phyloP scores from a whole-genome alignment of 2,329 filamentous ascomycete genomes.

The Diaporthe ilicicola region DNA sequence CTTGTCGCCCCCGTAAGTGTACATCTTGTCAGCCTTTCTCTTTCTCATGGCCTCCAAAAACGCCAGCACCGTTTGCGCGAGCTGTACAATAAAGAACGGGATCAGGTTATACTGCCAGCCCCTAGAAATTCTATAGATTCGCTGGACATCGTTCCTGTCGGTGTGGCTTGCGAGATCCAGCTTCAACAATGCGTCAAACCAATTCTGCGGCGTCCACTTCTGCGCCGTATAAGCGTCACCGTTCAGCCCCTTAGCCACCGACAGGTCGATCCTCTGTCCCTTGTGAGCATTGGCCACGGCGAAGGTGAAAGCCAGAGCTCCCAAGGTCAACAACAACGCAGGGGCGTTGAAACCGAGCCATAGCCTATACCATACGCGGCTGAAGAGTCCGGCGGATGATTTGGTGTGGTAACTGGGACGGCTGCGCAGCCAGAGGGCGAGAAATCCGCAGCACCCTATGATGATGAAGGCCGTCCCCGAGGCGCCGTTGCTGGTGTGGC shows the following conservation, averaged over 20 bases:
- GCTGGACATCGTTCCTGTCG: conserved; percentile 10
- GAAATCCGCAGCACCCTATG: conserved; percentile 44
- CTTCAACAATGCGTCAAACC: conserved; percentile 46
- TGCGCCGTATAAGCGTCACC: conserved; percentile 41
- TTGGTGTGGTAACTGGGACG: conserved; percentile 37
- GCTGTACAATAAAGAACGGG: conserved; percentile 30
- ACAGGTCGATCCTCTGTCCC: conserved; percentile 44
- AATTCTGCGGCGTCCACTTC: conserved; percentile 50
- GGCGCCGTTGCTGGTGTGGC: conserved; percentile 52
- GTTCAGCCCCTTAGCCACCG: conserved; percentile 36
- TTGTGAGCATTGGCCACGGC: conserved; percentile 41
- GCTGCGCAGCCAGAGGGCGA: conserved; percentile 42
- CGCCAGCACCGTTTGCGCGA: conserved; percentile 26
- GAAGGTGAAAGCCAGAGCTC: conserved; percentile 49
- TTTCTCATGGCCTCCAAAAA: conserved; percentile 23
- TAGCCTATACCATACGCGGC: conserved; percentile 41
- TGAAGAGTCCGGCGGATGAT: conserved; percentile 21
- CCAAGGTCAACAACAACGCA: conserved; percentile 46
- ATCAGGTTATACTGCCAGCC: conserved; percentile 34
- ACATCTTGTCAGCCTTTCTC: conserved; percentile 2
- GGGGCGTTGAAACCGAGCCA: conserved; percentile 47
- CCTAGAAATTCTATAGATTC: conserved; percentile 10
- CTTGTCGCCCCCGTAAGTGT: not conserved
- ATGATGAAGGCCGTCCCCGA: conserved; percentile 47
- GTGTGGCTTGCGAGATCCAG: conserved; percentile 39